Evolutionary conservation across 768 basidiomycete genomes (phyloP).

Genomic region (Suillus brevipes): DNA sequence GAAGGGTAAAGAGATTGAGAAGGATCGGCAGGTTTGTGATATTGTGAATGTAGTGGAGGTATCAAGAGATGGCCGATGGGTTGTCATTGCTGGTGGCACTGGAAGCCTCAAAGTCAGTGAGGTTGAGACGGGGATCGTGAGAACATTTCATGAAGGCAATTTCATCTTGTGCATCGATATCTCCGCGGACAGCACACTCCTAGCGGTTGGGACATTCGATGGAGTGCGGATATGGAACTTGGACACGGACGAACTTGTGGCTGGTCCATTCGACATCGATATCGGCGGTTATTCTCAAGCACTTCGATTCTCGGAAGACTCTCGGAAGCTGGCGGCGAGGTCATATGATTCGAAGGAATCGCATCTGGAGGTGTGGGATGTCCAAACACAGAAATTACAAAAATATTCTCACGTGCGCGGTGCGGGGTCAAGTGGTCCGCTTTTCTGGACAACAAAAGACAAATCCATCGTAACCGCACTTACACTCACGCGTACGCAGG

Average conservation of each 20-base stretch:
- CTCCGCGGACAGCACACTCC: not conserved
- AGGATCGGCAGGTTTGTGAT: not conserved
- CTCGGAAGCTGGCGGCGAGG: not conserved
- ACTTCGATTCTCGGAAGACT: not conserved
- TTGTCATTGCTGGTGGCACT: not conserved
- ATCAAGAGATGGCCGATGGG: not conserved
- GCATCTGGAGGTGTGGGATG: not conserved
- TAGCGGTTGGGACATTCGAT: not conserved
- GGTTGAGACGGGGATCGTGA: not conserved
- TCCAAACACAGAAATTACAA: not conserved
- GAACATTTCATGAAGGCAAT: not conserved
- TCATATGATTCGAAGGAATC: no score
- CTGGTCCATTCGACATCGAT: not conserved
- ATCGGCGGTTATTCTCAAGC: no score
- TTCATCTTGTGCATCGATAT: not conserved
- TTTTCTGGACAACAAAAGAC: not conserved
- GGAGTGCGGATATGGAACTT: not conserved
- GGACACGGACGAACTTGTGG: not conserved
- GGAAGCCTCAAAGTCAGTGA: not conserved
- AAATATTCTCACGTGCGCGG: not conserved
- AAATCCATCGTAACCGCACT: not conserved
- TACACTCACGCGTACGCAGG: not conserved
- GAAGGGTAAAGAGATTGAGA: not conserved
- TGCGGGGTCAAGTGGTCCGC: no score
- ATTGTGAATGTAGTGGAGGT: rapidly evolving